Conservation (phyloP, 1,284 basidiomycete species). For the Heterobasidion annosum region DNA sequence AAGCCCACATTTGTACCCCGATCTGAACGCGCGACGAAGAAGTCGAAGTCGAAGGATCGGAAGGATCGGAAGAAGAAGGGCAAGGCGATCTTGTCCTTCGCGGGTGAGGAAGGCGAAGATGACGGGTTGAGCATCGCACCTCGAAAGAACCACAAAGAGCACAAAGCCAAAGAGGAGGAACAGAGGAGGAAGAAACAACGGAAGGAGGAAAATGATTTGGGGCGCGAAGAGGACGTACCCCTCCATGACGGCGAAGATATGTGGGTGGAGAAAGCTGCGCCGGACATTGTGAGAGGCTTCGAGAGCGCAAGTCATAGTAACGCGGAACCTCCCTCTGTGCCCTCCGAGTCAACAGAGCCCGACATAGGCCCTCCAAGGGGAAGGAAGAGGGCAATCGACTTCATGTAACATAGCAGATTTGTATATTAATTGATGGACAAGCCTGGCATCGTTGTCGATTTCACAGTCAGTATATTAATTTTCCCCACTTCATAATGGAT, state of each 20-base stretch:
- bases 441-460: no score
- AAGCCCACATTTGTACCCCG: constrained; percentile 77
- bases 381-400: constrained; percentile 60
- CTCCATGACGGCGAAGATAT: constrained; percentile 37
- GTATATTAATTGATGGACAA: no score
- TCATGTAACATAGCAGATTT: constrained; percentile 32
- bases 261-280: constrained; percentile 55
- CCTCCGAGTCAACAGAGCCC: constrained; percentile 8
- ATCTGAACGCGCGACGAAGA: constrained; percentile 21
- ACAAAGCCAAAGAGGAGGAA: constrained; percentile 24
- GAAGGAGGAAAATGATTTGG: constrained; percentile 18
- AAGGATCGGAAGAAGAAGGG: constrained; percentile 33
- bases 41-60: constrained; percentile 28
- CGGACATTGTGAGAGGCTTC: constrained; percentile 29
- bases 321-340: constrained; percentile 6
- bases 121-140: constrained; percentile 23
- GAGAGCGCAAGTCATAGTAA: background rate
- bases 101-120: constrained; percentile 47
- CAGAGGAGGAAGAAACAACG: constrained; percentile 20
- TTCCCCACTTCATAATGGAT: no score
- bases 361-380: constrained; percentile 23
- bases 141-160: constrained; percentile 25
- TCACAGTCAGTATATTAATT: no score
- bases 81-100: constrained; percentile 60
- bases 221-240: no score